Conservation (phyloP, 1,284 basidiomycete species). For the Xerocomus cyaneibrunnescens region DNA sequence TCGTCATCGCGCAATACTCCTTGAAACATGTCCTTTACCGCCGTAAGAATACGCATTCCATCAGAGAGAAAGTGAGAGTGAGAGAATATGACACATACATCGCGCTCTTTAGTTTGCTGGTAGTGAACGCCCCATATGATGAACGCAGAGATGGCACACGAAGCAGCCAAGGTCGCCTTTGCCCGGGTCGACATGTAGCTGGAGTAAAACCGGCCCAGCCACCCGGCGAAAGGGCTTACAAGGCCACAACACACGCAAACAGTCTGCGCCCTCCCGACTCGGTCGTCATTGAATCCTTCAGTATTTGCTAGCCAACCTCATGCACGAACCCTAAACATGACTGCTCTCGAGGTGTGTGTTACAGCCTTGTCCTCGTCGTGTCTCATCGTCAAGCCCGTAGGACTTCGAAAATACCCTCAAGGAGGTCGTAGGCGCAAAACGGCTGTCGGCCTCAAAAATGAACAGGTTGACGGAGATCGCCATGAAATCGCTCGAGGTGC, state of each 20-base stretch:
- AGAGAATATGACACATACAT: conserved; percentile 51
- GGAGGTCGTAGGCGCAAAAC: conserved; percentile 76
- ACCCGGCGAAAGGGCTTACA: background rate
- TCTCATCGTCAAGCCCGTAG: conserved; percentile 40
- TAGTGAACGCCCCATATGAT: conserved; percentile 93
- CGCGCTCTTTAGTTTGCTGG: conserved; percentile 83
- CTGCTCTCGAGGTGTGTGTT: conserved; percentile 26
- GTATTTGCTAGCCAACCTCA: conserved; percentile 14
- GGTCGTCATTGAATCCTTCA: conserved; percentile 3
- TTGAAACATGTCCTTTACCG: conserved; percentile 81
- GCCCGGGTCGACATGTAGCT: conserved; percentile 68
- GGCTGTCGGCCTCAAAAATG: conserved; percentile 84
- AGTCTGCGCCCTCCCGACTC: conserved; percentile 11
- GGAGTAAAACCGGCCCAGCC: conserved; percentile 15
- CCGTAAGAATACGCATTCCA: conserved; percentile 11
- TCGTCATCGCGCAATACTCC: conserved; percentile 89
- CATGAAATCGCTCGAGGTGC: conserved; percentile 70
- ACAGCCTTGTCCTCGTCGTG: background rate
- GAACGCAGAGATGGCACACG: conserved; percentile 63
- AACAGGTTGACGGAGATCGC: conserved; percentile 70
- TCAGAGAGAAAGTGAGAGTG: too few relatives aligned
- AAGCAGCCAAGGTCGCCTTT: conserved; percentile 73
- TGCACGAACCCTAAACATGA: conserved; percentile 26
- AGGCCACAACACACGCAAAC: conserved; percentile 32
- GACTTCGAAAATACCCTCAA: conserved; percentile 77